Percentiles rank a stretch among this genome's conserved stretches.
Conservation (phyloP, 345 rosid genomes). For the Arabidopsis suecica region DNA sequence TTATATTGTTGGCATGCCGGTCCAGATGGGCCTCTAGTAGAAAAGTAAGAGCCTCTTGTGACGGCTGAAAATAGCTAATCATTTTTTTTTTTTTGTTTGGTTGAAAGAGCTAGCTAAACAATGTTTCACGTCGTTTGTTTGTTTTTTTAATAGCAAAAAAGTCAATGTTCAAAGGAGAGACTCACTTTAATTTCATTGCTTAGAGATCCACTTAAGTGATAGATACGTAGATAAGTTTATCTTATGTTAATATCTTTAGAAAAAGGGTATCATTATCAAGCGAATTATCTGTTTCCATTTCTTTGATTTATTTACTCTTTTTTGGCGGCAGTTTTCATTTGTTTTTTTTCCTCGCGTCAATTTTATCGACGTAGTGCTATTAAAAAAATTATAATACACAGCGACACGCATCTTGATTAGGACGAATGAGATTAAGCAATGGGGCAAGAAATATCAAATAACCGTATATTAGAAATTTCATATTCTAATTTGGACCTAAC, state of each 20-base stretch:
- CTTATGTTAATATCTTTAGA: not conserved
- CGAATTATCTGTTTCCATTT: not conserved
- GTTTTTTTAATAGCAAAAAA: not conserved
- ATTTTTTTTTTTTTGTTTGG: no score
- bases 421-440: not conserved
- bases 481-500: not conserved
- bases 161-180: slow-evolving; percentile 17
- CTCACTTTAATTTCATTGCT: not conserved
- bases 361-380: not conserved
- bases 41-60: slow-evolving; percentile 30
- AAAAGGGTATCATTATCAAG: not conserved
- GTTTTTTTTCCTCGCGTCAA: not conserved
- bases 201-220: not conserved
- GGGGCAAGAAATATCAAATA: not conserved
- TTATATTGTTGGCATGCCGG: not conserved
- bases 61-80: not conserved
- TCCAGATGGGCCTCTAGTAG: slow-evolving; percentile 21
- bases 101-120: not conserved
- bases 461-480: no score
- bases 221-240: not conserved
- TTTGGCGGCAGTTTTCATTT: not conserved
- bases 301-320: not conserved
- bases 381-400: not conserved
- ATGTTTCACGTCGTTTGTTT: not conserved
- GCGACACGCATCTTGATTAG: not conserved